These are phyloP conservation scores for Teratosphaeria gauchensis DNA, from an alignment of 2,329 filamentous ascomycete genomes.

Conservation along the genomic window DNA sequence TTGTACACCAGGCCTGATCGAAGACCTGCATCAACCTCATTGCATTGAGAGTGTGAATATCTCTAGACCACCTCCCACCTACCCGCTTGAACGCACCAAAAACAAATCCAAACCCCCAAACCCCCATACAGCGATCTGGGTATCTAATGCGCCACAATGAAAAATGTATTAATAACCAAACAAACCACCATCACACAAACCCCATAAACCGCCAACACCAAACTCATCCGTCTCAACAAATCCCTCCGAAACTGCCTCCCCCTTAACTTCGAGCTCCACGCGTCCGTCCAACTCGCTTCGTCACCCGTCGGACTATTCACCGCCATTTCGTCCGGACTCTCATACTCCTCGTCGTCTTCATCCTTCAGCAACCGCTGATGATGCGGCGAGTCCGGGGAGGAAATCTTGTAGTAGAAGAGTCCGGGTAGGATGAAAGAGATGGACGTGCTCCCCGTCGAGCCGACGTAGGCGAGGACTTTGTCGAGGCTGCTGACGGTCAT, in stretches of 20 bases:
- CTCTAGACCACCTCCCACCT: no score
- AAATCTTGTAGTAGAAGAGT: slow-evolving; percentile 98
- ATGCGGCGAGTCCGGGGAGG: slow-evolving; percentile 72
- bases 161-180: slow-evolving; percentile 75
- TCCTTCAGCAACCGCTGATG: slow-evolving; percentile 84
- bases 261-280: slow-evolving; percentile 9
- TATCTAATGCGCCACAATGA: slow-evolving; percentile 32
- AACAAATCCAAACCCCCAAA: no score
- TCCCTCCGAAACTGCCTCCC: slow-evolving; percentile 51
- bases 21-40: no score
- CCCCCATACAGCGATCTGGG: neutral
- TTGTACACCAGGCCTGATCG: no score
- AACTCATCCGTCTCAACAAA: slow-evolving; percentile 59
- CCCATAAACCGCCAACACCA: slow-evolving; percentile 75
- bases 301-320: neutral
- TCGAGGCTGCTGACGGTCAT: slow-evolving; percentile 87
- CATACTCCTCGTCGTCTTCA: slow-evolving; percentile 75
- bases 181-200: slow-evolving; percentile 82
- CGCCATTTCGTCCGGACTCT: neutral
- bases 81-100: no score
- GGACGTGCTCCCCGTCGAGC: slow-evolving; percentile 84
- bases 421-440: slow-evolving; percentile 96
- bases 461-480: slow-evolving; percentile 87
- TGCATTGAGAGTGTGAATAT: no score
- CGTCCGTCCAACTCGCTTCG: slow-evolving; percentile 41